Conservation (phyloP, 148 eudicot genomes). For the Rhododendron griersonianum region DNA sequence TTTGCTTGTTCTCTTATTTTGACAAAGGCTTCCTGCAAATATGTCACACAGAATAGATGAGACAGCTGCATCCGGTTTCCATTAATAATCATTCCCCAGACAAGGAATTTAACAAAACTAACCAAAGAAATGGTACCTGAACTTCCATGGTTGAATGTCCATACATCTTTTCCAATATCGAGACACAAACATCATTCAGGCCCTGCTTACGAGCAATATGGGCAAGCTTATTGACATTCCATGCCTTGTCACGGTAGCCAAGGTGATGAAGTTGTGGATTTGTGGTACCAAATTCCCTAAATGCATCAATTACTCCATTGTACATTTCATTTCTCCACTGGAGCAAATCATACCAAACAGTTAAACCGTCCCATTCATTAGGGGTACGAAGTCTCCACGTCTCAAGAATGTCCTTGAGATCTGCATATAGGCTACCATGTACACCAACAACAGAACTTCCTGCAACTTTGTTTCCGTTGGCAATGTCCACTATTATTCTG, state of each 20-base stretch:
- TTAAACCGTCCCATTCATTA: constrained; percentile 96
- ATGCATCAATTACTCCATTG: constrained; percentile 88
- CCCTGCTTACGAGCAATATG: constrained; percentile 95
- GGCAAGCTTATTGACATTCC: constrained; percentile 98
- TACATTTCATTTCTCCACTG: constrained; percentile 99
- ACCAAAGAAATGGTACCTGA: constrained; percentile 52
- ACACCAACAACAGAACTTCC: constrained; percentile 67
- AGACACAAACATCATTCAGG: constrained; percentile 85
- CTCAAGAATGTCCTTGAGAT: constrained; percentile 96
- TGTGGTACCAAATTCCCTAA: constrained; percentile 70
- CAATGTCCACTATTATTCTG: constrained; percentile 76
- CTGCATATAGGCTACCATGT: constrained; percentile 79
- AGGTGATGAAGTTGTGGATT: constrained; percentile 93
- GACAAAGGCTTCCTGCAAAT: constrained; percentile 85
- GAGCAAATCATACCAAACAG: constrained; percentile 95
- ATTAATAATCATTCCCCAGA: not conserved
- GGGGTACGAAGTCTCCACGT: constrained; percentile 99
- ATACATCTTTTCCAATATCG: constrained; percentile 95
- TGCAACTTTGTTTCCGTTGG: constrained; percentile 67
- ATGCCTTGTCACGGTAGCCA: constrained; percentile 98
- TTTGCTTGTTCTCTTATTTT: constrained; percentile 98
- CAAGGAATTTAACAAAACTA: not conserved
- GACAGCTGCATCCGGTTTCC: constrained; percentile 4
- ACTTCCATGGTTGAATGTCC: constrained; percentile 99
- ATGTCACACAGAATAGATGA: constrained; percentile 14